Base-by-base conservation (phyloP, 495 filamentous ascomycete species). In the Neurospora tetrasperma region DNA sequence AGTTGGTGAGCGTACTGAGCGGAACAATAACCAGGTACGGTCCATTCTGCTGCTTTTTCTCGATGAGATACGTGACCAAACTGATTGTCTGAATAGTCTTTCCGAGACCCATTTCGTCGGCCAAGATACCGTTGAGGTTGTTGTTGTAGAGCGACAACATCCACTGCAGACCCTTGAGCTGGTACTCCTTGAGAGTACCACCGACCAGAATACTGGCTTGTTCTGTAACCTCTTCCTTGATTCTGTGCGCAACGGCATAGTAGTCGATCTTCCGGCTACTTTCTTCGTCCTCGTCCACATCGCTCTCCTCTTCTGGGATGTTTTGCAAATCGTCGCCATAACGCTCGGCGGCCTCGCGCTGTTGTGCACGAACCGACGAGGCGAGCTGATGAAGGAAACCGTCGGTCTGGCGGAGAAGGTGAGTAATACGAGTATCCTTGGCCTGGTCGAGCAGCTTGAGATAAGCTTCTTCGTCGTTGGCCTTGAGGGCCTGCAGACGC, bases 81-180 rank as follows among this genome's bases (percentile, higher is more conserved):
- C 93, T 96, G 84, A 99, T 99, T 48, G 96, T 98, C 84, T 99
- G 96, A 75, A 99, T 99, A 0, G 96, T 99, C 84, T 99, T 99
- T 79, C 96, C 96, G 73, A 99, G 93, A 90, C 96, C 96, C 96
- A 99, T 99, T 83, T 99, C 96, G 76, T 99, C 96, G 70, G 96
- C 96, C 74, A 99, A 85, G 75, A 99, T 98, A 87, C 96, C 96
- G 81, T 98, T 98, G 73, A 99, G 88, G 81, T 97, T 98, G 87
- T 99, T 99, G 89, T 98, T 98, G 84, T 98, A 99, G 31, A 99
- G 87, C 16, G 96, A 99, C 71, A 98, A 89, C 96, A 99, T 98
- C 96, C 96, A 99, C 81, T 99, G 96, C 73, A 99, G 82, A 83
- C 96, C 96, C 88, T 97, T 98, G 80, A 99, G 59, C 83, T 99